Percentiles rank a stretch among this genome's conserved stretches.
Conservation (phyloP, 2,329 filamentous ascomycete species). For the Teratosphaeriaceae sp. region DNA sequence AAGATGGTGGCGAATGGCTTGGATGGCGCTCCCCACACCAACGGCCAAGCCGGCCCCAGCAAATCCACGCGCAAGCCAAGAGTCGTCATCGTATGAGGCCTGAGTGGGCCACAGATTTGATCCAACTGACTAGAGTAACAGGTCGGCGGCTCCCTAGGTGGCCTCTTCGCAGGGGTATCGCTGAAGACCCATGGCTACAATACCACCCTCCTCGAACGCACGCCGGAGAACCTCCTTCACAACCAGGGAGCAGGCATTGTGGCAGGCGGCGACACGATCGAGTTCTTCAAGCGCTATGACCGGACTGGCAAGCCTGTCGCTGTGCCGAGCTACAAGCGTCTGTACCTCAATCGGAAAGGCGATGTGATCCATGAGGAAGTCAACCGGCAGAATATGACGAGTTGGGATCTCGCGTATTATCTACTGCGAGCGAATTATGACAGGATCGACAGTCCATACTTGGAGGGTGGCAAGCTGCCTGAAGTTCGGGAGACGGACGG, state of each 20-base stretch:
- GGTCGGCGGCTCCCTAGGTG: slow-evolving; percentile 25
- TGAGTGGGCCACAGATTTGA: not conserved
- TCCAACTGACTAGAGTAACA: slow-evolving; percentile 6
- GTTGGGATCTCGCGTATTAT: slow-evolving; percentile 41
- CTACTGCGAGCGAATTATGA: slow-evolving; percentile 43
- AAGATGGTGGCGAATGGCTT: slow-evolving; percentile 1
- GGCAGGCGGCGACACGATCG: slow-evolving; percentile 38
- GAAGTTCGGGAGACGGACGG: slow-evolving; percentile 18
- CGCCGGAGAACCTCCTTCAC: slow-evolving; percentile 35
- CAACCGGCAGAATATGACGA: slow-evolving; percentile 41
- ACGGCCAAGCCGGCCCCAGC: not conserved
- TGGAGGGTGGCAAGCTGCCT: slow-evolving; percentile 17
- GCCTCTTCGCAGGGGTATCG: slow-evolving; percentile 23
- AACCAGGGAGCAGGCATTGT: slow-evolving; percentile 44
- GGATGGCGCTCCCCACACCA: not conserved
- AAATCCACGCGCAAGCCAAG: slow-evolving; percentile 11
- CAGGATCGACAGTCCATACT: slow-evolving; percentile 27
- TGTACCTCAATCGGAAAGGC: slow-evolving; percentile 22
- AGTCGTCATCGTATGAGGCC: slow-evolving; percentile 16
- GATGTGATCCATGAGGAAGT: slow-evolving; percentile 23
- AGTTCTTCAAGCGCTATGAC: slow-evolving; percentile 39
- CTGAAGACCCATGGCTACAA: slow-evolving; percentile 24
- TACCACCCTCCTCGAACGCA: slow-evolving; percentile 34
- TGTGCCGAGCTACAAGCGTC: slow-evolving; percentile 19
- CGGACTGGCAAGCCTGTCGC: slow-evolving; percentile 29